Conservation (phyloP, 306 rosid genomes). For the Dryas drummondii region DNA sequence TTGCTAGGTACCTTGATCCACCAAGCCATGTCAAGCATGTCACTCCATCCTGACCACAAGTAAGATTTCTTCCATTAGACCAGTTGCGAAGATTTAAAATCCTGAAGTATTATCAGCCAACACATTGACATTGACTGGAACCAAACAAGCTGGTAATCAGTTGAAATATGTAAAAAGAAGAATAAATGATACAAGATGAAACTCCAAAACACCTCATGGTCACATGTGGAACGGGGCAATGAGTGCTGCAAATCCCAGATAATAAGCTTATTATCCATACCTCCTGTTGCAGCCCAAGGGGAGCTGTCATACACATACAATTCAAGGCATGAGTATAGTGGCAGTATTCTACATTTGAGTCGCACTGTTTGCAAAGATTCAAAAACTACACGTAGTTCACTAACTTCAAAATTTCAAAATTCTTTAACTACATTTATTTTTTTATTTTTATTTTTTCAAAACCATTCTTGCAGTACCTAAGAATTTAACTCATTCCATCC, state of each 20-base stretch:
- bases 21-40: conserved; percentile 83
- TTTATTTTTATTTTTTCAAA: neutral
- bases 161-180: neutral
- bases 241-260: conserved; percentile 87
- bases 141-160: conserved; percentile 7
- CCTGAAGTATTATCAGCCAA: neutral
- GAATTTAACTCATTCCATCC: no score
- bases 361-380: neutral
- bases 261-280: conserved; percentile 70
- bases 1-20: conserved; percentile 48
- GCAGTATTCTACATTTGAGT: neutral
- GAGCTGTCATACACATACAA: conserved; percentile 37
- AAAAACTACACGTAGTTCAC: neutral
- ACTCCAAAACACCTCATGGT: conserved; percentile 70
- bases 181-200: conserved; percentile 6
- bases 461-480: neutral
- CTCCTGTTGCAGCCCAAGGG: conserved; percentile 79
- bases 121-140: neutral
- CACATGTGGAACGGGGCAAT: conserved; percentile 53
- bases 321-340: conserved; percentile 21
- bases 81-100: neutral
- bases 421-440: no score
- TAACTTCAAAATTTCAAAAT: neutral
- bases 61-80: conserved; percentile 19
- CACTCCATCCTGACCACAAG: conserved; percentile 67